Evolutionary conservation across 2,329 filamentous ascomycete species (phyloP).

Genomic region (Cladophialophora immunda): DNA sequence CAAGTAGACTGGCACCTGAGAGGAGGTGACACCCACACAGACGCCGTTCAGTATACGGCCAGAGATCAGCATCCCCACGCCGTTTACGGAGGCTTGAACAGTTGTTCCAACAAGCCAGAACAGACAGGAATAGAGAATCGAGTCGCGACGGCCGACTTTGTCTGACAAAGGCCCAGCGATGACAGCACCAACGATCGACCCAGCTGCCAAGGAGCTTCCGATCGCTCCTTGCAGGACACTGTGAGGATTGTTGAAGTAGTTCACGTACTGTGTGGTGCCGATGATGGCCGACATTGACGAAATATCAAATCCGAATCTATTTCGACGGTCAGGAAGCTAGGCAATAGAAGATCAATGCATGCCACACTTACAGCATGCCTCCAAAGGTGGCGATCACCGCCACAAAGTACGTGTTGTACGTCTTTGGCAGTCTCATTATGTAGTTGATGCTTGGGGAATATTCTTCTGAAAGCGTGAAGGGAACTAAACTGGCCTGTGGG

Average conservation of each 20-base stretch:
- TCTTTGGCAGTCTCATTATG: slow-evolving; percentile 58
- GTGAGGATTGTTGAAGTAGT: slow-evolving; percentile 62
- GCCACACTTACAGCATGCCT: slow-evolving; percentile 62
- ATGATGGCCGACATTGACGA: slow-evolving; percentile 64
- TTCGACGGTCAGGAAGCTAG: no score
- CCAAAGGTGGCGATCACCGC: slow-evolving; percentile 62
- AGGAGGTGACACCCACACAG: slow-evolving; percentile 54
- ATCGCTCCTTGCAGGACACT: slow-evolving; percentile 60
- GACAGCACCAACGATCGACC: slow-evolving; percentile 58
- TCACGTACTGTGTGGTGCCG: slow-evolving; percentile 58
- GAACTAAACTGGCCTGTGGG: no score
- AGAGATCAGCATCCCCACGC: slow-evolving; percentile 35
- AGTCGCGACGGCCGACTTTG: slow-evolving; percentile 56
- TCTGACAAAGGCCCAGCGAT: slow-evolving; percentile 58
- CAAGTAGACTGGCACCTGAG: slow-evolving; percentile 55
- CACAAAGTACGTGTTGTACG: slow-evolving; percentile 64
- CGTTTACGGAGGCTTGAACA: slow-evolving; percentile 45
- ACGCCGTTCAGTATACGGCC: slow-evolving; percentile 44
- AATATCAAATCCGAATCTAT: slow-evolving; percentile 67
- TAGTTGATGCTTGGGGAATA: no score
- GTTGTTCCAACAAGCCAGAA: slow-evolving; percentile 59
- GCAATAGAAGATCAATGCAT: no score
- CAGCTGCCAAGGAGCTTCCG: slow-evolving; percentile 58
- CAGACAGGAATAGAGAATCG: slow-evolving; percentile 58
- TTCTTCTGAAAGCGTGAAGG: no score